Conservation (phyloP, 352 stramenopile species). For the Halophytophthora batemanensis region DNA sequence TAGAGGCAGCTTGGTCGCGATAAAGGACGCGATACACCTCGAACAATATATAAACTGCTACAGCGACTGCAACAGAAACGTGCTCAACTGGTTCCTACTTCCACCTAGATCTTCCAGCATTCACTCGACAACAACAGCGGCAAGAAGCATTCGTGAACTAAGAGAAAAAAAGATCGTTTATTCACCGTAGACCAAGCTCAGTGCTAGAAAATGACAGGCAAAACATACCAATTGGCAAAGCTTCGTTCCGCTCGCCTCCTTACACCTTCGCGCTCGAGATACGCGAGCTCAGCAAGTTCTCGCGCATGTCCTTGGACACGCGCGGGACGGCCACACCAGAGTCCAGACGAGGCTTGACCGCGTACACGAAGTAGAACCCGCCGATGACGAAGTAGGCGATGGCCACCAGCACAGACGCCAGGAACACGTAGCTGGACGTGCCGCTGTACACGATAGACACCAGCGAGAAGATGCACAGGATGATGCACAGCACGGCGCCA, state of each 20-base stretch:
- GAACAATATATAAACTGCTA: too few relatives aligned
- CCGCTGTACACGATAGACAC: conserved; percentile 62
- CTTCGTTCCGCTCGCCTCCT: background rate
- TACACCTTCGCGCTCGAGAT: conserved; percentile 12
- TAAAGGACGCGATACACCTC: too few relatives aligned
- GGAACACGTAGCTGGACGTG: conserved; percentile 40
- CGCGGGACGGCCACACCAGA: conserved; percentile 1
- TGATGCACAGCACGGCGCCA: conserved; percentile 38
- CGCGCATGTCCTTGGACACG: conserved; percentile 30
- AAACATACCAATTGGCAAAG: too few relatives aligned
- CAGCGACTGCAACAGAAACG: too few relatives aligned
- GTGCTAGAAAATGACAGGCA: too few relatives aligned
- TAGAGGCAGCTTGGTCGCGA: too few relatives aligned
- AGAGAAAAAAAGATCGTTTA: too few relatives aligned
- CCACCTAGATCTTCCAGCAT: too few relatives aligned
- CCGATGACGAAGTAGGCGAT: conserved; percentile 43
- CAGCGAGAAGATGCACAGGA: conserved; percentile 43
- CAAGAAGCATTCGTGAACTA: too few relatives aligned
- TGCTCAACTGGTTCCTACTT: too few relatives aligned
- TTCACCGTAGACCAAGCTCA: too few relatives aligned
- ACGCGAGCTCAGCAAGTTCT: conserved; percentile 36
- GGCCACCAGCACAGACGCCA: conserved; percentile 44
- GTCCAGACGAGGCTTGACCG: conserved; percentile 31
- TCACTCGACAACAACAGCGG: too few relatives aligned
- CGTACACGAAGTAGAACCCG: conserved; percentile 40